Evolutionary conservation across 345 rosid species (phyloP).

Genomic region (Lagerstroemia speciosa): DNA sequence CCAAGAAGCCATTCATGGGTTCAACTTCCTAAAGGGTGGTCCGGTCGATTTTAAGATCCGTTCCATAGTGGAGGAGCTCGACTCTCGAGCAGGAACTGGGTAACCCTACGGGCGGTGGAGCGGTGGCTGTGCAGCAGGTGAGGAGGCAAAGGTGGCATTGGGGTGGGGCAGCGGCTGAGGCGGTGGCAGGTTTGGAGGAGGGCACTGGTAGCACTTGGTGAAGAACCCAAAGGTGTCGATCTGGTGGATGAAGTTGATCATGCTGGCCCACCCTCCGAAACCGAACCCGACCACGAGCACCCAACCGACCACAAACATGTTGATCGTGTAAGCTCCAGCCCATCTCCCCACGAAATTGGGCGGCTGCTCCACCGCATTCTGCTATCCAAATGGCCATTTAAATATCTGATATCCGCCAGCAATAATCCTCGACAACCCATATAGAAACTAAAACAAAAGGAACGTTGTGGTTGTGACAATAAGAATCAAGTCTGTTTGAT

Average conservation of each 20-base stretch:
- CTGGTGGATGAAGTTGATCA: slow-evolving; percentile 76
- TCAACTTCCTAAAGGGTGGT: too few relatives aligned
- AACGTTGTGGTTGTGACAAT: too few relatives aligned
- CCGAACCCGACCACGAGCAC: slow-evolving; percentile 87
- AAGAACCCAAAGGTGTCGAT: slow-evolving; percentile 92
- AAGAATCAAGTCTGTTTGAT: too few relatives aligned
- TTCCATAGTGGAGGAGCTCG: too few relatives aligned
- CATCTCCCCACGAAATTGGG: slow-evolving; percentile 67
- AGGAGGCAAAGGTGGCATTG: slow-evolving; percentile 20
- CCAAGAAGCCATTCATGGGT: too few relatives aligned
- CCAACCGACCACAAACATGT: slow-evolving; percentile 77
- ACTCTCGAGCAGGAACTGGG: too few relatives aligned
- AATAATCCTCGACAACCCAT: too few relatives aligned
- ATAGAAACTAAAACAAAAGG: too few relatives aligned
- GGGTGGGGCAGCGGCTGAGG: slow-evolving; percentile 14
- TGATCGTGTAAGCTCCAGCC: slow-evolving; percentile 75
- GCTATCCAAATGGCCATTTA: slow-evolving; percentile 23
- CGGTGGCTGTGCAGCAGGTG: slow-evolving; percentile 25
- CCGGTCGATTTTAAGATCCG: neutral
- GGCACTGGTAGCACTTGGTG: slow-evolving; percentile 93
- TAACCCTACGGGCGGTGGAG: slow-evolving; percentile 35
- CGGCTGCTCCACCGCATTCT: slow-evolving; percentile 94
- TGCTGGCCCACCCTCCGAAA: slow-evolving; percentile 95
- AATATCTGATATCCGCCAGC: neutral
- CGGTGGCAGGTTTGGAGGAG: slow-evolving; percentile 25